Conservation (phyloP, 352 stramenopile species). For the Peronospora destructor region DNA sequence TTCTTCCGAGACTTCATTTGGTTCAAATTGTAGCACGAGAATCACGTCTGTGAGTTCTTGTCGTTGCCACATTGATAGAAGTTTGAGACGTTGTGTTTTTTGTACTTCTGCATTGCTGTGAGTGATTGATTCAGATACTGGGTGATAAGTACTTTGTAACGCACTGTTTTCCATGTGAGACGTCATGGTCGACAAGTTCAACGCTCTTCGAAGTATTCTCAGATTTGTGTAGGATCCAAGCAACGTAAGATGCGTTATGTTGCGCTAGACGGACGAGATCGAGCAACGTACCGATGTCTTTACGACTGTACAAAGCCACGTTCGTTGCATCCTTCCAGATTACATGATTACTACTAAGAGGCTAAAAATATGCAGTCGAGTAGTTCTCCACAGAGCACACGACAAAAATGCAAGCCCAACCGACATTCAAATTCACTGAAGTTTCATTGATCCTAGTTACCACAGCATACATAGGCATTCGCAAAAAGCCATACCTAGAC, state of each 20-base stretch:
- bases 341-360: too few species aligned
- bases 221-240: too few species aligned
- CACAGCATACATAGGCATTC: slow-evolving; percentile 1
- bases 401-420: neutral
- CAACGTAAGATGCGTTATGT: too few species aligned
- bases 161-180: slow-evolving; percentile 25
- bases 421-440: neutral
- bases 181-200: neutral
- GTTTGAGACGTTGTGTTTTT: slow-evolving; percentile 33
- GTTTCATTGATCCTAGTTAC: slow-evolving; percentile 1
- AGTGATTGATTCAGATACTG: neutral
- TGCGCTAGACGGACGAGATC: too few species aligned
- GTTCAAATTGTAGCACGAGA: slow-evolving; percentile 43
- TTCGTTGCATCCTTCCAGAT: too few species aligned
- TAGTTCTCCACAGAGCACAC: too few species aligned
- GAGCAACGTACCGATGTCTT: too few species aligned
- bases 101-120: slow-evolving; percentile 14
- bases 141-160: neutral
- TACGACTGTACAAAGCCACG: too few species aligned
- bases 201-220: too few species aligned
- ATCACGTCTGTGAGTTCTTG: slow-evolving; percentile 57
- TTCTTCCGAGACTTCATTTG: slow-evolving; percentile 11
- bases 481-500: slow-evolving; percentile 38
- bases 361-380: too few species aligned
- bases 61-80: slow-evolving; percentile 42